These are phyloP conservation scores for Dissophora ornata DNA, from an alignment of 192 early-diverging fungal species.

Conservation along the genomic window DNA sequence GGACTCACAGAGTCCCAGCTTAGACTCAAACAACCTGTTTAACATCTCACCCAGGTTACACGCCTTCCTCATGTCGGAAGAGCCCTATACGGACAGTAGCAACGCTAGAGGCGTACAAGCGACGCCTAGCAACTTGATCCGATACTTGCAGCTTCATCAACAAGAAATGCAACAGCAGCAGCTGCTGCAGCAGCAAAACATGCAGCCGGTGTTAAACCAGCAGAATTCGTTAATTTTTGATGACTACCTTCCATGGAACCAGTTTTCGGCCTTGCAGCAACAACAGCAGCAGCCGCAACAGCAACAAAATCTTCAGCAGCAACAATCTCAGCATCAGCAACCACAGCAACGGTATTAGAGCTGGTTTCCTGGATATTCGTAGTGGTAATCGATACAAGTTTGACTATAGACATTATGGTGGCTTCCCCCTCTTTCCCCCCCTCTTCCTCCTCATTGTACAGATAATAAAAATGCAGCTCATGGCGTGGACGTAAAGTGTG, in stretches of 20 bases:
- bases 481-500: too few relatives aligned
- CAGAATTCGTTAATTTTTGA: constrained; percentile 50
- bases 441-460: too few relatives aligned
- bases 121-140: constrained; percentile 43
- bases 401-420: too few relatives aligned
- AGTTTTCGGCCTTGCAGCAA: constrained; percentile 17
- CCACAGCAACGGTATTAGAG: constrained; percentile 6
- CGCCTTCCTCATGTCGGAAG: constrained; percentile 41
- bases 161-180: constrained; percentile 45
- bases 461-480: too few relatives aligned
- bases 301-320: constrained; percentile 1
- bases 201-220: constrained; percentile 38
- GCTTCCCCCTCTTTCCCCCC: too few relatives aligned
- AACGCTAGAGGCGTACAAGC: constrained; percentile 10
- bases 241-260: constrained; percentile 41
- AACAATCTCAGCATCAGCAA: not conserved
- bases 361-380: too few relatives aligned
- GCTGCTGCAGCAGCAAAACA: constrained; percentile 39
- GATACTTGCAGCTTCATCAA: constrained; percentile 47
- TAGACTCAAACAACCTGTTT: constrained; percentile 23
- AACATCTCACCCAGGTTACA: constrained; percentile 38
- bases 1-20: constrained; percentile 19
- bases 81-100: constrained; percentile 1
- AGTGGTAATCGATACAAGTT: too few relatives aligned
- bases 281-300: constrained; percentile 15